Conservation (phyloP, 2,329 filamentous ascomycete species). For the Chrysoporthe austroafricana region DNA sequence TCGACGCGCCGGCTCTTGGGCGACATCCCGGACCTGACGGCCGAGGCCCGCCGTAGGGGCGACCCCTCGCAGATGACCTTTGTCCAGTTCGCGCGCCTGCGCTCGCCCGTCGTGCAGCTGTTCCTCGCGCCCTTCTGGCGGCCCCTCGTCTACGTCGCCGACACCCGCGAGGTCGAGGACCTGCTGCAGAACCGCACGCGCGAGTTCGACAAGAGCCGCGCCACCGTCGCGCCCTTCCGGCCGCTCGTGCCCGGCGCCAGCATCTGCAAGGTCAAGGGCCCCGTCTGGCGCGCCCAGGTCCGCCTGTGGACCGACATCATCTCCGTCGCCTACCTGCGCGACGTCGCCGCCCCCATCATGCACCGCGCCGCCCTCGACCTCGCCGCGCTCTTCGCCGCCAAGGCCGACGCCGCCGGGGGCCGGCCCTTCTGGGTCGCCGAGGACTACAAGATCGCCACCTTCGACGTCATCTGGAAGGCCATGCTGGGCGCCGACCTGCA, state of each 20-base stretch:
- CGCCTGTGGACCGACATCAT: conserved; percentile 26
- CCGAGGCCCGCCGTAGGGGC: conserved; percentile 12
- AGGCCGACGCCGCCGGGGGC: conserved; percentile 26
- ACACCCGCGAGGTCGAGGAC: conserved; percentile 32
- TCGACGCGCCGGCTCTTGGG: conserved; percentile 27
- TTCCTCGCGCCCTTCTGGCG: conserved; percentile 27
- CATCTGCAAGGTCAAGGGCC: conserved; percentile 25
- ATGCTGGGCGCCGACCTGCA: conserved; percentile 22
- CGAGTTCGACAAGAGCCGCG: conserved; percentile 28
- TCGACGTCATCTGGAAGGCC: conserved; percentile 26
- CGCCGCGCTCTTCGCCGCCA: conserved; percentile 30
- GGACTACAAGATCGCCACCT: conserved; percentile 26
- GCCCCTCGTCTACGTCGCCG: conserved; percentile 31
- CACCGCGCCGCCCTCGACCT: conserved; percentile 31
- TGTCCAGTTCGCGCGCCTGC: conserved; percentile 16
- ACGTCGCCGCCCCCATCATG: conserved; percentile 23
- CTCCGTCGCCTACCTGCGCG: conserved; percentile 19
- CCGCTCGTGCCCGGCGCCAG: conserved; percentile 22
- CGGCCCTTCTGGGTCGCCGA: conserved; percentile 27
- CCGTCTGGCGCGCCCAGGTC: conserved; percentile 22
- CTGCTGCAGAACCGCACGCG: conserved; percentile 31
- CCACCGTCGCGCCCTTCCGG: conserved; percentile 18
- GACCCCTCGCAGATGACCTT: conserved; percentile 18
- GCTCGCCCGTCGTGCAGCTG: conserved; percentile 14
- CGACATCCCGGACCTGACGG: conserved; percentile 23